Conservation (phyloP, 2,329 filamentous ascomycete genomes). For the Neopestalotiopsis sp. region DNA sequence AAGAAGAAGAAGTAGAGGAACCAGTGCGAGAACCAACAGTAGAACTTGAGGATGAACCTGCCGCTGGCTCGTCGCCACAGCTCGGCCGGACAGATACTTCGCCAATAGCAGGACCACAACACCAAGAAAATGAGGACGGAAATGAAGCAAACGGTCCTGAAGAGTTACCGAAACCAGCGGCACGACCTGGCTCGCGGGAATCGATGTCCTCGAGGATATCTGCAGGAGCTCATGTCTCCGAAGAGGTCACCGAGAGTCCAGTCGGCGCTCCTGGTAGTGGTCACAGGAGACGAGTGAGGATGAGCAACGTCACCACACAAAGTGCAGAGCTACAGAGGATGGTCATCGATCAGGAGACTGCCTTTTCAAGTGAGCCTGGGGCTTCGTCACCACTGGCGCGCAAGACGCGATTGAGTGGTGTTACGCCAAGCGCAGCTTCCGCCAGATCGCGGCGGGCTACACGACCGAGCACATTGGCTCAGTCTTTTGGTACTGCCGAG, state of each 20-base stretch:
- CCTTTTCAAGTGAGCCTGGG: slow-evolving; percentile 34
- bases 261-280: slow-evolving; percentile 61
- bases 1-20: neutral
- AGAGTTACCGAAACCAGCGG: slow-evolving; percentile 23
- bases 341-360: slow-evolving; percentile 37
- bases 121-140: slow-evolving; percentile 16
- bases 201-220: slow-evolving; percentile 28
- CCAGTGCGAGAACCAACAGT: neutral
- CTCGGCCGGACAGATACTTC: slow-evolving; percentile 3
- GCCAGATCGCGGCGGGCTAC: slow-evolving; percentile 36
- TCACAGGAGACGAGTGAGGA: slow-evolving; percentile 46
- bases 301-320: slow-evolving; percentile 42
- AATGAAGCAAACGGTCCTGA: slow-evolving; percentile 25
- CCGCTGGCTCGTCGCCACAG: slow-evolving; percentile 6
- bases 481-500: slow-evolving; percentile 21
- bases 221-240: slow-evolving; percentile 27
- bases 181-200: slow-evolving; percentile 22
- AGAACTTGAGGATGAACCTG: neutral
- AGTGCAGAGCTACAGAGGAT: slow-evolving; percentile 49
- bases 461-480: slow-evolving; percentile 20
- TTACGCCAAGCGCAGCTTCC: slow-evolving; percentile 29
- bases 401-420: slow-evolving; percentile 44
- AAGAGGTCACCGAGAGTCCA: slow-evolving; percentile 60
- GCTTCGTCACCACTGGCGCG: slow-evolving; percentile 49
- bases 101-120: neutral